Percentiles rank a stretch among this genome's conserved stretches.
Evolutionary conservation across 2,329 filamentous ascomycete species (phyloP).

Genomic region (Fusarium cyanostomum): DNA sequence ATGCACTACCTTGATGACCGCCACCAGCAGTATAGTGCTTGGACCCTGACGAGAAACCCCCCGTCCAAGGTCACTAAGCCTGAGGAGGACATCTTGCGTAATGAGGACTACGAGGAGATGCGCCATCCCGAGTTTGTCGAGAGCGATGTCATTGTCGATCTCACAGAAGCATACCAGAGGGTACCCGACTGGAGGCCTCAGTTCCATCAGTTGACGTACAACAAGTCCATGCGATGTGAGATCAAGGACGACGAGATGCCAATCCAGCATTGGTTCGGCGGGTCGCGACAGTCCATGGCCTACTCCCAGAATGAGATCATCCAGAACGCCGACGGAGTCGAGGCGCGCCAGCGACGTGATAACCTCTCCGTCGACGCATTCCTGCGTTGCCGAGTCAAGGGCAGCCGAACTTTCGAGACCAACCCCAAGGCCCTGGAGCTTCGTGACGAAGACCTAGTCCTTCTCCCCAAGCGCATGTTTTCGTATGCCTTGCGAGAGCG

Average conservation of each 20-base stretch:
- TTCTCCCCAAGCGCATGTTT: slow-evolving; percentile 55
- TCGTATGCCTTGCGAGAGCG: slow-evolving; percentile 54
- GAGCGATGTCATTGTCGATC: slow-evolving; percentile 55
- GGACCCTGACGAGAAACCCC: slow-evolving; percentile 53
- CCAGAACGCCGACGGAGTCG: slow-evolving; percentile 49
- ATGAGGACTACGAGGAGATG: slow-evolving; percentile 46
- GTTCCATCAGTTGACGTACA: slow-evolving; percentile 44
- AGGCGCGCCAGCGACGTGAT: slow-evolving; percentile 50
- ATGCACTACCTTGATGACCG: slow-evolving; percentile 47
- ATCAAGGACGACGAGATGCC: slow-evolving; percentile 48
- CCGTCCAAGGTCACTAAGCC: slow-evolving; percentile 40
- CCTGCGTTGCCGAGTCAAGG: slow-evolving; percentile 48
- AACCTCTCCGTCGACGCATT: slow-evolving; percentile 49
- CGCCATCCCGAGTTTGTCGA: slow-evolving; percentile 53
- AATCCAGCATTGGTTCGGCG: slow-evolving; percentile 52
- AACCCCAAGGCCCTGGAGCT: slow-evolving; percentile 45
- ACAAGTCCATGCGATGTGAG: slow-evolving; percentile 46
- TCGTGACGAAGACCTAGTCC: slow-evolving; percentile 43
- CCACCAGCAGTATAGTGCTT: slow-evolving; percentile 54
- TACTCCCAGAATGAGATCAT: slow-evolving; percentile 49
- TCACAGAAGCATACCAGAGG: slow-evolving; percentile 53
- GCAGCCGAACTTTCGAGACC: slow-evolving; percentile 47
- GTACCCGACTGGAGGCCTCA: slow-evolving; percentile 51
- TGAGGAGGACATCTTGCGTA: slow-evolving; percentile 47
- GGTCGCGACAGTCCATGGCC: slow-evolving; percentile 42